phyloP scores from a whole-genome alignment of 176 grass and related monocot species.

The Ampelocalamus luodianensis region DNA sequence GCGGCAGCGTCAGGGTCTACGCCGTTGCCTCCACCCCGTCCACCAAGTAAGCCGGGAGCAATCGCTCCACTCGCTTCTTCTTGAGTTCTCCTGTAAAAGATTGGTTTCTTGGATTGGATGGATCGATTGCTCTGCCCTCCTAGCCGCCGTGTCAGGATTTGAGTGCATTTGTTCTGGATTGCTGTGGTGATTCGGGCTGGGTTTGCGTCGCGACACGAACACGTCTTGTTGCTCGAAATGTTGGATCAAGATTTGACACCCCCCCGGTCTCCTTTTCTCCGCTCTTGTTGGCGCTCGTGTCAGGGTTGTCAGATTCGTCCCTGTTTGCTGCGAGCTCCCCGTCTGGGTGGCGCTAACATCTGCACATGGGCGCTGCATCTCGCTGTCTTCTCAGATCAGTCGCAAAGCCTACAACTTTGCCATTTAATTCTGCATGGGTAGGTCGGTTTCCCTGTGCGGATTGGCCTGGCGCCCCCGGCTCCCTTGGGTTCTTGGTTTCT shows the following conservation, averaged over 20 bases:
- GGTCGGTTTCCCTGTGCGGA: constrained; percentile 27
- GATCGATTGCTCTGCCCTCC: background rate
- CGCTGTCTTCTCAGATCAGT: constrained; percentile 36
- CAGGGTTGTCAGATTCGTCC: constrained; percentile 29
- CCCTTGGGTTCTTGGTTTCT: constrained; percentile 26
- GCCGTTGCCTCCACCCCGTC: constrained; percentile 52
- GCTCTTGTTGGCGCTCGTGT: background rate
- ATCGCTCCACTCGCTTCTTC: background rate
- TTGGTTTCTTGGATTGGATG: constrained; percentile 28
- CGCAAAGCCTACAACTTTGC: background rate
- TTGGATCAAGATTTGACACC: constrained; percentile 26
- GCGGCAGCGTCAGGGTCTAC: constrained; percentile 34
- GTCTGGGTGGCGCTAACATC: background rate
- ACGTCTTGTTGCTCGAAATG: background rate
- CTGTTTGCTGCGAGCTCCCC: background rate
- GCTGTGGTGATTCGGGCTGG: background rate
- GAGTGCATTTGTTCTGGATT: background rate
- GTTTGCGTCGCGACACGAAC: background rate
- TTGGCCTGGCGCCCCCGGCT: background rate
- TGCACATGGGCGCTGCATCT: constrained; percentile 7
- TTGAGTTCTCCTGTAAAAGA: background rate
- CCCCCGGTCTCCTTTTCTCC: too few relatives aligned
- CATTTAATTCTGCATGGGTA: constrained; percentile 45
- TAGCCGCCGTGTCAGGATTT: background rate
- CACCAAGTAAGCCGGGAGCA: constrained; percentile 43